Evolutionary conservation across 768 basidiomycete genomes (phyloP), one percentile per base, ranked within the genome.

Genomic region (Amanita rimosa): DNA sequence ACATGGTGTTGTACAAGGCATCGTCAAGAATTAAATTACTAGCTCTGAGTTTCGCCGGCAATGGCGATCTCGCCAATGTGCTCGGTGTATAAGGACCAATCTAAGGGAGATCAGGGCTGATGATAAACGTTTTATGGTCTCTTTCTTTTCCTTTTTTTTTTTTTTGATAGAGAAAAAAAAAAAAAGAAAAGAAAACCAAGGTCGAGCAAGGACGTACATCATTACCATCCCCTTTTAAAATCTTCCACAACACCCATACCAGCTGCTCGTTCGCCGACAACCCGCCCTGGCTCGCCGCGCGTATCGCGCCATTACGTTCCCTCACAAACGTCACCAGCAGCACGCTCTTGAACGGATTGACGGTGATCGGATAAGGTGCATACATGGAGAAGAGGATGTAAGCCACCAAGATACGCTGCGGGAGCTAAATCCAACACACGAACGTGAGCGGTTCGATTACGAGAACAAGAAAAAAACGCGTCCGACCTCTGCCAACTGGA

Each of bases 221-320:
- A 52, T 78, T 80, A 16, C 86, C 86, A 60, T 88, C 85, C 46
- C 86, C 87, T 61, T 79, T 85, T 48, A 89, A 66, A 49, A 89
- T 84, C 66, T 89, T 89, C 85, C 85, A 89, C 52, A 89, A 68
- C 38, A 89, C 86, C 85, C 86, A 89, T 34, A 88, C 83, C 43
- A 89, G 67, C 57, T 86, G 86, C 58, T 88, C 85, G 60, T 79
- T 85, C 44, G 76, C 71, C 51, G 71, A 70, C 22, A 74, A 71
- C 16, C 66, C 70, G n/a, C 70, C 69, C 14, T 66, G 62, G 29
- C 68, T 67, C n/a, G 80, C 67, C 45, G 77, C 60, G 44, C 59
- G 65, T 43, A 75, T 65, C 17, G 85, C 83, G 57, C 70, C 67
- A 56, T 79, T 77, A 56, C 83, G 70, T 65, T 89, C 86, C 60